Percentiles rank a stretch among this genome's conserved stretches.
Evolutionary conservation across 495 filamentous ascomycete genomes (phyloP).

Genomic region (Astrocystis sublimbata): DNA sequence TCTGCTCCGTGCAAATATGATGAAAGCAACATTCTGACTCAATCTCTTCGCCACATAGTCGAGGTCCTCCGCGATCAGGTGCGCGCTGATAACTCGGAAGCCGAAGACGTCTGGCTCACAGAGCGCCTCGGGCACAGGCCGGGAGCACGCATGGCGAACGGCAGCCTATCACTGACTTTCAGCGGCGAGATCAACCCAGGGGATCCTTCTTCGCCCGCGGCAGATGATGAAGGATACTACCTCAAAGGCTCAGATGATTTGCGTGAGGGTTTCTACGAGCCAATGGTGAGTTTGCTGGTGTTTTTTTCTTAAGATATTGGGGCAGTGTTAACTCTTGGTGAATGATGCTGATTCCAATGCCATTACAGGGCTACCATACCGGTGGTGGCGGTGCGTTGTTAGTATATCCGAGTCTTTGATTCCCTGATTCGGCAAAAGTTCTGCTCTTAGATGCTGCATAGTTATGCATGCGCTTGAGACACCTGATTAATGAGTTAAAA

Average conservation of each 20-base stretch:
- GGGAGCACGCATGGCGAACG: constrained; percentile 29
- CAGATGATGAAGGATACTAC: constrained; percentile 29
- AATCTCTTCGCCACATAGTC: not conserved
- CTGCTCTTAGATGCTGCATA: too few species aligned
- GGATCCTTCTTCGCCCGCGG: not conserved
- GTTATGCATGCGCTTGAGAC: too few species aligned
- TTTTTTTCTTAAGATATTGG: too few species aligned
- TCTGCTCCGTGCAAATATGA: not conserved
- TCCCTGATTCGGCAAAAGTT: too few species aligned
- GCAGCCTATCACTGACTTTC: constrained; percentile 37
- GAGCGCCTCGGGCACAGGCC: constrained; percentile 46
- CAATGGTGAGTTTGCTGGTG: too few species aligned
- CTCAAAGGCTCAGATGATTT: constrained; percentile 43
- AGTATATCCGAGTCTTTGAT: too few species aligned
- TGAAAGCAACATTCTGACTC: constrained; percentile 27
- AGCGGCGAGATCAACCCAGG: constrained; percentile 42
- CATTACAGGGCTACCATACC: constrained; percentile 57
- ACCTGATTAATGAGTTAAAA: too few species aligned
- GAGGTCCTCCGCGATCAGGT: constrained; percentile 39
- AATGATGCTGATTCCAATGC: too few species aligned
- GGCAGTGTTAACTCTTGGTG: too few species aligned
- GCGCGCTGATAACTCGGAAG: constrained; percentile 37
- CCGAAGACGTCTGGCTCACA: constrained; percentile 54
- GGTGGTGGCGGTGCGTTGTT: constrained; percentile 40
- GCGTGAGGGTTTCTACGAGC: constrained; percentile 49